Base-by-base conservation (phyloP, 106 monocot species). In the Triglochin maritima region DNA sequence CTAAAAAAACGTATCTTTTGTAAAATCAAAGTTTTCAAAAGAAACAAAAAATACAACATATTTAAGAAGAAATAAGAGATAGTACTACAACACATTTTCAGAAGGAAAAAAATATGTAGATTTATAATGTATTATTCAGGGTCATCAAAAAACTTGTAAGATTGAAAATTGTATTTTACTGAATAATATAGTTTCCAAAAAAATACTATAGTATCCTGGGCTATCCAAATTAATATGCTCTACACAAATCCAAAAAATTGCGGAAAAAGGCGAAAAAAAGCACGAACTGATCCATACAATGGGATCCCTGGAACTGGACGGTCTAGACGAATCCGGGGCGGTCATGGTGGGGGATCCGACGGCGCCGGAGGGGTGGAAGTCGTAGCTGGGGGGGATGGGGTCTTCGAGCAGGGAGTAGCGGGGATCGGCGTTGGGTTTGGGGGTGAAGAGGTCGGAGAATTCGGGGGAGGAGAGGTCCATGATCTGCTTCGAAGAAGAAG, bases 321-420 rank as follows among this genome's bases (percentile, higher is more conserved):
- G 11, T 42, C 5, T 17, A 71, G 47, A 46, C 66, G 42, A 4
- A 79, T 46, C 70, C 10, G 54, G 29, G 72, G 70, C 49, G 74
- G 69, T 17, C 55, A 57, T 47, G 79, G 17, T 12, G 44, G 44
- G 3, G 63, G 46, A 41, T 42, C 62, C 60, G 10, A 17, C 42
- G 62, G 63, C 57, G 46, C 86, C 84, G 71, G 89, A 89, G 44
- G 84, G 82, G 61, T 89, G 93, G 66, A 94, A 94, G 47, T 94
- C 93, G 64, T 94, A 94, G 80, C 76, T 94, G 12, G 93, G 78
- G 7, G 72, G 52, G 69, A 89, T 84, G 65, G 81, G 85, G 46
- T 91, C 91, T 61, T 69, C 83, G 64, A 70, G 61, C 64, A 60
- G 59, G 62, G 42, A 9, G 44, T 46, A 11, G 13, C 46, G 14